phyloP scores from a whole-genome alignment of 148 eudicot species.

The Silene conica region DNA sequence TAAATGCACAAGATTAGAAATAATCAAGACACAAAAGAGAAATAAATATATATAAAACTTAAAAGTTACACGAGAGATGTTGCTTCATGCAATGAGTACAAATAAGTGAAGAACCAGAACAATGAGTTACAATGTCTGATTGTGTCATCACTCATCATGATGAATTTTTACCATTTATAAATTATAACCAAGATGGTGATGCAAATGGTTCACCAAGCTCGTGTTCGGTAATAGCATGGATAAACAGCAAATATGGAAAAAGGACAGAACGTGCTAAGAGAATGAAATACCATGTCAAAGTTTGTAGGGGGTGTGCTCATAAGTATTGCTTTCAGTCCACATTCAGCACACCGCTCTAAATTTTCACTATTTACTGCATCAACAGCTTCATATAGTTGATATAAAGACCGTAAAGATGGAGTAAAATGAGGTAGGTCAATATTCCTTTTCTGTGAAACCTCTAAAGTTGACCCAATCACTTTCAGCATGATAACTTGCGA shows the following conservation, averaged over 20 bases:
- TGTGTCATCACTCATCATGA: neutral
- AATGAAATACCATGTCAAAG: constrained; percentile 48
- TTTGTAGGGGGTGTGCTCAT: constrained; percentile 55
- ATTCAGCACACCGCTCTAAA: constrained; percentile 37
- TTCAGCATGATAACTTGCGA: constrained; percentile 35
- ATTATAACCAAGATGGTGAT: neutral
- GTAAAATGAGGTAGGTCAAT: constrained; percentile 66
- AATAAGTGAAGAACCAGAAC: neutral
- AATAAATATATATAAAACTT: too few species aligned
- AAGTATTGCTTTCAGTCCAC: constrained; percentile 62
- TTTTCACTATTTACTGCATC: constrained; percentile 24
- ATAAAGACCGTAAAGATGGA: constrained; percentile 51
- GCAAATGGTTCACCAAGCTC: neutral
- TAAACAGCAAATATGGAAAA: neutral
- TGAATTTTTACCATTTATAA: neutral
- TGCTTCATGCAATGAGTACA: too few species aligned
- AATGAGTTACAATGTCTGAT: neutral
- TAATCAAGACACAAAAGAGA: neutral
- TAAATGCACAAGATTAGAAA: neutral
- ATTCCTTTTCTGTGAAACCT: constrained; percentile 61
- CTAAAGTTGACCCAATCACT: constrained; percentile 42
- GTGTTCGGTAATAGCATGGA: neutral
- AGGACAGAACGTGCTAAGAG: constrained; percentile 1
- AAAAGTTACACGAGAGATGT: too few species aligned
- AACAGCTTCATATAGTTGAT: constrained; percentile 48